Evolutionary conservation across 768 basidiomycete genomes (phyloP), one percentile per base, ranked within the genome.

Genomic region (Holtermanniella nyarrowii): DNA sequence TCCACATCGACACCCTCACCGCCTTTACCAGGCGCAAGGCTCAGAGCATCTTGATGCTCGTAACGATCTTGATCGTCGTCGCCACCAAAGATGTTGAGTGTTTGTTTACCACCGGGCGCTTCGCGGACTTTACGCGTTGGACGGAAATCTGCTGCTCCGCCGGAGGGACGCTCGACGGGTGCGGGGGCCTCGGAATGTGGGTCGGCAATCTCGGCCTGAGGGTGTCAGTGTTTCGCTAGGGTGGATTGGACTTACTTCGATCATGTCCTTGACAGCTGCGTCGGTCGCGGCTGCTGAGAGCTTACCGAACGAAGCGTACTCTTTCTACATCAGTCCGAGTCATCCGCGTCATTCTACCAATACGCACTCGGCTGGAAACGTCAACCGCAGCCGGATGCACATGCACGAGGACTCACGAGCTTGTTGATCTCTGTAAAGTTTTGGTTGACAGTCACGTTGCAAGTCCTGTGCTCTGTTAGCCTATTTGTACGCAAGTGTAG

Each of bases 251-350:
- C 52, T 57, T 44, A 69, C 70, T 52, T 69, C 70, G 42, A 71
- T 66, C 23, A 71, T 60, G 53, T 71, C 70, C 11, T 63, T 64
- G 7, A 71, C 70, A 21, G 70, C 70, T 26, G 64, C 64, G 42
- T 71, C 68, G 0, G 68, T 71, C 41, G 70, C 70, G 14, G 60
- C 62, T 45, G 65, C 49, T 21, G 63, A 65, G 48, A 71, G 63
- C 41, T 54, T 60, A 18, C 70, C 68, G 25, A 71, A 71, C 1
- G 68, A 62, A 12, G 70, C 70, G 61, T 69, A 69, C 46, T 71
- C 69, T 71, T 20, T 14, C 12, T 20, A 10, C 25, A 14, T 27
- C 16, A 52, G 21, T 48, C 48, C 23, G 44, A 13, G 13, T 40
- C 43, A 1, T 40, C 11, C 3, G 12, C 24, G 7, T 4, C n/a